Conservation (phyloP, 2,329 filamentous ascomycete species). For the Alternaria consortialis region DNA sequence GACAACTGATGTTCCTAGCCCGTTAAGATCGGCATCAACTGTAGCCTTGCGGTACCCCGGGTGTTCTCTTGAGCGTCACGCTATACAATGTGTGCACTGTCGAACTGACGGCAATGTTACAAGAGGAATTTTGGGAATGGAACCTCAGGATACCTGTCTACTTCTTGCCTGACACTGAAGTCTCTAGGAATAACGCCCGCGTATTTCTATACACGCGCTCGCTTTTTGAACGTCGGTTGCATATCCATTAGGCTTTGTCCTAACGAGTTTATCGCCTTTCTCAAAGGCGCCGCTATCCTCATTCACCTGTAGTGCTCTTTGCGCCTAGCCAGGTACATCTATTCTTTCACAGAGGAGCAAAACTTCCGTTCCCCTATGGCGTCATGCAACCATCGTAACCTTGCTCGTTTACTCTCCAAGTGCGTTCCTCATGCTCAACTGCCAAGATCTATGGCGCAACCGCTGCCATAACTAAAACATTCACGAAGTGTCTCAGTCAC, state of each 20-base stretch:
- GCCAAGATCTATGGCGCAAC: neutral
- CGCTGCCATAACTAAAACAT: neutral
- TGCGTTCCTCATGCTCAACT: neutral
- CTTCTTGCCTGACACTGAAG: too few relatives aligned
- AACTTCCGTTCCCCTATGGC: neutral
- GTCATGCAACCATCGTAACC: neutral
- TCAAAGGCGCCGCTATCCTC: neutral
- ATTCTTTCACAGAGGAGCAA: neutral
- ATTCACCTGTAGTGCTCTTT: neutral
- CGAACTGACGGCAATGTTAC: too few relatives aligned
- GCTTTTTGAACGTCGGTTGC: too few relatives aligned
- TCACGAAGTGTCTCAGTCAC: neutral
- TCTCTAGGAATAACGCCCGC: too few relatives aligned
- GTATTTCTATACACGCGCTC: too few relatives aligned
- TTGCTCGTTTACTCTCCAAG: neutral
- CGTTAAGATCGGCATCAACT: too few relatives aligned
- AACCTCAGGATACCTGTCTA: too few relatives aligned
- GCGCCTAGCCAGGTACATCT: neutral
- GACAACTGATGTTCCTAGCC: too few relatives aligned
- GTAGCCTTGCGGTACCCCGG: too few relatives aligned
- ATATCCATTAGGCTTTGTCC: neutral
- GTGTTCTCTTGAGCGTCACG: too few relatives aligned
- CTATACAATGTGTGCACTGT: too few relatives aligned
- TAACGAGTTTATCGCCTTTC: neutral
- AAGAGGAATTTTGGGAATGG: too few relatives aligned